A percentile compares a stretch with the other conserved stretches of the same genome.
phyloP scores from a whole-genome alignment of 129 eudicot species.

The Glebionis coronaria region DNA sequence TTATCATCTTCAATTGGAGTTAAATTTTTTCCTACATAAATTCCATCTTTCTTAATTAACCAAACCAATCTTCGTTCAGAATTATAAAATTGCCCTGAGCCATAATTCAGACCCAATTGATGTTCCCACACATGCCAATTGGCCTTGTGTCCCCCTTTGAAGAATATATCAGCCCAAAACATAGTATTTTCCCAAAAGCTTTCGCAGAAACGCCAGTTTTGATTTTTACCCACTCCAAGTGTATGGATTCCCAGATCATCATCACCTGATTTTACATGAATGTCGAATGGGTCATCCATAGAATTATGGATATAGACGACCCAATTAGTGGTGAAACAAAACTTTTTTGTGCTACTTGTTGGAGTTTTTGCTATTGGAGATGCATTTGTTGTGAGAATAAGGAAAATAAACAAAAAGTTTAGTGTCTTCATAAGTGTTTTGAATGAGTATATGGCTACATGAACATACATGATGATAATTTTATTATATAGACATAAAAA shows the following conservation, averaged over 20 bases:
- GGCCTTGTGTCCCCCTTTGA: not conserved
- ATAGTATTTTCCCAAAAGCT: not conserved
- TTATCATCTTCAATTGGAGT: too few species aligned
- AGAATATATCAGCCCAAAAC: not conserved
- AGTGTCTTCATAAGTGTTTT: not conserved
- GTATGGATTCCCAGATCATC: not conserved
- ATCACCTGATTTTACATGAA: not conserved
- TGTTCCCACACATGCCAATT: not conserved
- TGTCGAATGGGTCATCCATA: not conserved
- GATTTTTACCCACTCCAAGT: not conserved
- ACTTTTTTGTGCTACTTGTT: not conserved
- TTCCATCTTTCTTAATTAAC: not conserved
- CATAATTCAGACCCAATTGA: not conserved
- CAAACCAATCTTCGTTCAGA: not conserved
- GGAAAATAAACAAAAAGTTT: not conserved
- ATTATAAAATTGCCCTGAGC: not conserved
- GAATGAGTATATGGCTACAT: not conserved
- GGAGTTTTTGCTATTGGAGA: not conserved
- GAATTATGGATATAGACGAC: not conserved
- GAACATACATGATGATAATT: too few species aligned
- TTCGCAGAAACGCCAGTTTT: not conserved
- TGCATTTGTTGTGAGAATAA: not conserved
- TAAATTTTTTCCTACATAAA: not conserved
- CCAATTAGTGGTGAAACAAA: not conserved
- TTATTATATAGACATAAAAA: too few species aligned